Base-by-base conservation (phyloP, 352 stramenopile genomes). In the Phytophthora tubulina region DNA sequence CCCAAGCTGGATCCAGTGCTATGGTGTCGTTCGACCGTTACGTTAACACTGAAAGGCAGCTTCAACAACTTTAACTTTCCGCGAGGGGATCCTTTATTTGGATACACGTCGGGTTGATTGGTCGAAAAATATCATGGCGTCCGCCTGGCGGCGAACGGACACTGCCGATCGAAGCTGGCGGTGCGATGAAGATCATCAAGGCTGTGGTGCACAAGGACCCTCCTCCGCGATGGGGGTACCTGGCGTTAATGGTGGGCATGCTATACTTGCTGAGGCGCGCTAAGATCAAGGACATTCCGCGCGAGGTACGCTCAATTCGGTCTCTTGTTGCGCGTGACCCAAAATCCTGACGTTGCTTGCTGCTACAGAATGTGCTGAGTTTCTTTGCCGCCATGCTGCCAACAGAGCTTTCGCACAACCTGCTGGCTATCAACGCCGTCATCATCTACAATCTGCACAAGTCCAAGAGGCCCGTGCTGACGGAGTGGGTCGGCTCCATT, bases 321-420 rank as follows among this genome's bases (percentile, higher is more conserved):
- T n/a, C 33, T 50, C 38, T 44, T 58, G 17, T 27, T 35, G 14
- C 30, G 30, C 15, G 27, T 15, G 15, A 27, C 4, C 44, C 31
- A 27, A 27, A n/a, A 15, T 8, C 15, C 35, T 70, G 36, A 68
- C 44, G 8, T 33, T 69, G 15, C 17, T 50, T 60, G 7, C 48
- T 66, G 27, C 14, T 55, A 42, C 49, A 85, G 72, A 86, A 84
- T 35, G 70, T 85, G 63, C 31, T 91, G 48, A 81, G 76, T n/a
- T 88, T 92, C 72, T 85, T 85, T 21, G 72, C 74, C 21, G 79
- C 82, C 10, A 73, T 89, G 61, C 53, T 91, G 21, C 81, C 84
- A 35, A 86, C 80, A 5, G 84, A 91, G 70, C 78, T 90, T n/a
- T 72, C 81, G 46, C 84, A 91, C 72, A 88, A 83, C 27, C 56